Base-by-base conservation (phyloP, 345 rosid genomes). In the Eutrema japonicum region DNA sequence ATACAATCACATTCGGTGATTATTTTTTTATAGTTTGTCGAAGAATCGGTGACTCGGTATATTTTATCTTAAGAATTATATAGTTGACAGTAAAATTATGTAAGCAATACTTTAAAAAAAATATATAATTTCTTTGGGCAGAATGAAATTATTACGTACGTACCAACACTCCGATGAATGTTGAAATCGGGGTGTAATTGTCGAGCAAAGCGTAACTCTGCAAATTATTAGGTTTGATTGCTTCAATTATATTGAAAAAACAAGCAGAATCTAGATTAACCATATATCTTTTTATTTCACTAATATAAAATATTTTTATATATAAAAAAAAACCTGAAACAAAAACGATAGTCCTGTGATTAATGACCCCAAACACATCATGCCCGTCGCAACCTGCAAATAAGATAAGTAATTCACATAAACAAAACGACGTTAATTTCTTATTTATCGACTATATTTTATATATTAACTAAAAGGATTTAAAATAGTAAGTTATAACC, bases 321-420 rank as follows among this genome's bases (percentile, higher is more conserved):
- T 8, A n/a, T n/a, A 2, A 66, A 73, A 38, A 43, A 40, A 64
- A 67, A 90, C 98, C 91, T 86, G 88, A 50, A 82, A 75, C 64
- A 85, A 64, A 71, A 87, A 93, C 33, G 96, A 85, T 14, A 86
- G 41, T 41, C 85, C 90, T 1, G 78, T 73, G 22, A 90, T 84
- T 40, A 89, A 42, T 78, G 96, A 86, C 69, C 97, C 96, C 78
- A 89, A 41, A 65, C 97, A 85, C 74, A 92, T 89, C 75, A 92
- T 89, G 26, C 83, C 85, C 1, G 97, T 89, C 53, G 95, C 85
- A 11, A 92, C 79, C 98, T 90, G 80, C 8, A 78, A 79, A 64
- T 30, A 27, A 36, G 10, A 64, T 30, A 27, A 36, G 10, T 46
- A 14, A 46, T 27, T 46, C 8, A 10, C 40, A 35, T 22, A 37